Conservation (phyloP, 1,284 basidiomycete genomes). For the Fomes fomentarius region DNA sequence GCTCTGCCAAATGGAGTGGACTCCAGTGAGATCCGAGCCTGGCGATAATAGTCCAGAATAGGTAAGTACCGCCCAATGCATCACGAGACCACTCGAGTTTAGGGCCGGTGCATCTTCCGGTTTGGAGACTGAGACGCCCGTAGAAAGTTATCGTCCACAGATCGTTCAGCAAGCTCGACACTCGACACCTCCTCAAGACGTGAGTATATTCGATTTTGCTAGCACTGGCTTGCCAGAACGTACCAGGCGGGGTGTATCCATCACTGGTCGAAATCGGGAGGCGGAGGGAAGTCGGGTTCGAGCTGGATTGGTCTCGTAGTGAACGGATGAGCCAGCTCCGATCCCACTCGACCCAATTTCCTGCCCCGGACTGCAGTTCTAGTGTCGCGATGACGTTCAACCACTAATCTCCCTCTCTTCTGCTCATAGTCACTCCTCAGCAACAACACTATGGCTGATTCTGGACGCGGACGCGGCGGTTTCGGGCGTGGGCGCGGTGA, state of each 20-base stretch:
- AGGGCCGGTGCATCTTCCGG: conserved; percentile 18
- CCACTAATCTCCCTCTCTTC: no score
- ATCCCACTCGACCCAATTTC: no score
- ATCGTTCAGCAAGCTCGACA: conserved; percentile 36
- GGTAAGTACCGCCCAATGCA: no score
- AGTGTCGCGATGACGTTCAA: no score
- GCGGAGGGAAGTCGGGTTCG: not conserved
- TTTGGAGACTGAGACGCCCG: conserved; percentile 16
- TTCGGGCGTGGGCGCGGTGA: conserved; percentile 91
- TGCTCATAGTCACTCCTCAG: conserved; percentile 21
- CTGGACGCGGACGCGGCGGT: conserved; percentile 80
- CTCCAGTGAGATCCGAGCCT: no score
- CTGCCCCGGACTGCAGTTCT: no score
- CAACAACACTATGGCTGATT: conserved; percentile 67
- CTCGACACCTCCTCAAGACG: conserved; percentile 39
- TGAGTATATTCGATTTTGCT: conserved; percentile 36
- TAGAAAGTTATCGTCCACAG: conserved; percentile 23
- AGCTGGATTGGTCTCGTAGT: conserved; percentile 24
- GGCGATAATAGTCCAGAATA: no score
- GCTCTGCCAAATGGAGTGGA: no score
- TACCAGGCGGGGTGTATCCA: not conserved
- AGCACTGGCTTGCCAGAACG: not conserved
- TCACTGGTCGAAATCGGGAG: conserved; percentile 13
- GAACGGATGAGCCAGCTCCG: conserved; percentile 28
- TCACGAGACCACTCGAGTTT: no score